Conservation (phyloP, 176 grass and related monocot species). For the bread wheat (Triticum aestivum) region DNA sequence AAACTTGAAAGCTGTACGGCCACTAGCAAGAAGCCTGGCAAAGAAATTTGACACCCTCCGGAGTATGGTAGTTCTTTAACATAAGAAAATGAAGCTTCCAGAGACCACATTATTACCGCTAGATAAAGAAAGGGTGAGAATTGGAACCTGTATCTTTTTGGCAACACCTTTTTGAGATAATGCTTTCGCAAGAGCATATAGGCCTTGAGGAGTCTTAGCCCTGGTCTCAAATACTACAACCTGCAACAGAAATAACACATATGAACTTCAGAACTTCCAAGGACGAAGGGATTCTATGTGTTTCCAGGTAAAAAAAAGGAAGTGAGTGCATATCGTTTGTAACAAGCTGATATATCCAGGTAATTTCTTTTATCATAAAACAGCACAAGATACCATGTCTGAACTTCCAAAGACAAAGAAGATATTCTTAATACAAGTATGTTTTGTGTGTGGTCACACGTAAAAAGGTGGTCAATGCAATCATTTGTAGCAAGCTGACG, state of each 20-base stretch:
- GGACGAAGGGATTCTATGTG: not conserved
- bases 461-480: slow-evolving; percentile 22
- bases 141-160: slow-evolving; percentile 81
- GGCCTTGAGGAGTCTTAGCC: slow-evolving; percentile 92
- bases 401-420: slow-evolving; percentile 3
- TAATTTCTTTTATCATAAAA: not conserved
- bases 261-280: not conserved
- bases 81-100: slow-evolving; percentile 22
- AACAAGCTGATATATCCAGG: not conserved
- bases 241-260: slow-evolving; percentile 41
- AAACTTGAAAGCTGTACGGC: not conserved
- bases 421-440: not conserved
- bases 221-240: slow-evolving; percentile 85
- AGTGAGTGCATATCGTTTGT: not conserved
- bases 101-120: not conserved
- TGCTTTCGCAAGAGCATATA: slow-evolving; percentile 91
- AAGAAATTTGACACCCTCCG: not conserved
- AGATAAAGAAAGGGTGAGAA: slow-evolving; percentile 5
- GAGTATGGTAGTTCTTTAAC: slow-evolving; percentile 22
- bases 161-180: slow-evolving; percentile 80
- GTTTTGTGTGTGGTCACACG: not conserved
- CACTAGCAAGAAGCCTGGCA: not conserved
- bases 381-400: not conserved
- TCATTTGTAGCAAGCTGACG: not conserved
- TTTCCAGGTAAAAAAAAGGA: slow-evolving; percentile 21